Evolutionary conservation across 331 rosid species (phyloP), one percentile per base, ranked within the genome.

Genomic region (Erythrophleum ivorense): DNA sequence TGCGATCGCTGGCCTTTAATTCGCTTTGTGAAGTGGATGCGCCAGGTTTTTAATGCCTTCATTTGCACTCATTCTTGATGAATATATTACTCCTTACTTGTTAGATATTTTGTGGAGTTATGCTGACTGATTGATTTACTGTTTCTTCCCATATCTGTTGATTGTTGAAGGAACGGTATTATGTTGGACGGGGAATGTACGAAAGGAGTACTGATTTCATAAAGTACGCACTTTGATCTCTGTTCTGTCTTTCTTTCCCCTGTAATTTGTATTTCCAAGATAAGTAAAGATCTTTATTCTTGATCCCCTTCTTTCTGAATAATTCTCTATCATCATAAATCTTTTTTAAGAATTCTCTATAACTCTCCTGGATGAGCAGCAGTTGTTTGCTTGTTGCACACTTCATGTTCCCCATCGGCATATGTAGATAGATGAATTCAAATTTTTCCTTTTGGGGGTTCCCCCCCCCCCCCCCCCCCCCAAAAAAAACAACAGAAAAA

Each of bases 111-210:
- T 83, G 72, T 50, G 50, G 46, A 66, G 75, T 71, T 62, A 73
- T 80, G 69, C 55, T 78, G 67, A 77, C 77, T 11, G 68, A 70
- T 60, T 68, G 49, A 9, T 77, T 65, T 85, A 49, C 66, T 73
- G 4, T 73, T 60, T 49, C 50, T 7, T 33, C 63, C 4, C 62
- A 43, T 45, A 75, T 18, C 34, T 80, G 57, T 82, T 75, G 50
- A 48, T 73, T 85, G 16, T 58, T 86, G 72, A 82, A 95, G 99
- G 99, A 95, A 80, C 99, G 92, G 0, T 86, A 95, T 85, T 95
- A 93, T 85, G 94, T 93, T 78, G 99, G 99, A 13, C 92, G 94
- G 12, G 99, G 98, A 88, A 91, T 95, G 99, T 95, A 86, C 84
- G 99, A 95, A 87, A 88, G 90, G 86, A 91, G 91, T 71, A 87